Evolutionary conservation across 106 monocot genomes (phyloP).

Genomic region (Alisma plantagoaquatica): DNA sequence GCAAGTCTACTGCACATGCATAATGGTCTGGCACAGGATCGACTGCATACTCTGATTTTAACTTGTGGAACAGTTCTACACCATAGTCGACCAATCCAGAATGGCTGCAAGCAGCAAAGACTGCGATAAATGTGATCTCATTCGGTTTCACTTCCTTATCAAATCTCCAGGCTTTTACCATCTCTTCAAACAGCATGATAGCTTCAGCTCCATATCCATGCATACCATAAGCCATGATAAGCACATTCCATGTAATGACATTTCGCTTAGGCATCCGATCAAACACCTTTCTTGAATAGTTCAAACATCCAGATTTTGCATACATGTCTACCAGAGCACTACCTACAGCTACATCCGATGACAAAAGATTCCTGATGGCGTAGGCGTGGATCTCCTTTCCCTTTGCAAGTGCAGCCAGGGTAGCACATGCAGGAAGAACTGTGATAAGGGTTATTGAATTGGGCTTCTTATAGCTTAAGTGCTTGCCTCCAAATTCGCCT

Average conservation of each 20-base stretch:
- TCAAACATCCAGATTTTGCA: slow-evolving; percentile 67
- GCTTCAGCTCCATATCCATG: slow-evolving; percentile 67
- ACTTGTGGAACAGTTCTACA: slow-evolving; percentile 41
- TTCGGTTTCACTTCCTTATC: slow-evolving; percentile 54
- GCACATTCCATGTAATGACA: slow-evolving; percentile 71
- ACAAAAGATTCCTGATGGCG: slow-evolving; percentile 35
- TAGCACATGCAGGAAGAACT: slow-evolving; percentile 69
- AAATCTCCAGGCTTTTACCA: slow-evolving; percentile 15
- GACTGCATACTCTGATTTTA: slow-evolving; percentile 30
- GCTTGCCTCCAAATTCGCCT: background rate
- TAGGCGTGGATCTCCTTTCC: slow-evolving; percentile 89
- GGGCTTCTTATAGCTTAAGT: slow-evolving; percentile 15
- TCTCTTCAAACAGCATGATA: slow-evolving; percentile 37
- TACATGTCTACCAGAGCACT: slow-evolving; percentile 92
- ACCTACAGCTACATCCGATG: slow-evolving; percentile 58
- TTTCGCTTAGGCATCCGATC: slow-evolving; percentile 56
- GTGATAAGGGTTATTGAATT: slow-evolving; percentile 75
- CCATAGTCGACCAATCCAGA: slow-evolving; percentile 74
- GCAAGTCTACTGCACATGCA: slow-evolving; percentile 74
- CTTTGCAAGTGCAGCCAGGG: slow-evolving; percentile 48
- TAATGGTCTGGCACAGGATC: slow-evolving; percentile 56
- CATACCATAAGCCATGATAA: slow-evolving; percentile 94
- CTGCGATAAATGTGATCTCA: slow-evolving; percentile 68
- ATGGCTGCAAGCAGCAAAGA: slow-evolving; percentile 82
- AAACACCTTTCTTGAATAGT: slow-evolving; percentile 37